A percentile compares a stretch with the other conserved stretches of the same genome.
Conservation (phyloP, 768 basidiomycete species). For the Dacryopinax primogenitus region DNA sequence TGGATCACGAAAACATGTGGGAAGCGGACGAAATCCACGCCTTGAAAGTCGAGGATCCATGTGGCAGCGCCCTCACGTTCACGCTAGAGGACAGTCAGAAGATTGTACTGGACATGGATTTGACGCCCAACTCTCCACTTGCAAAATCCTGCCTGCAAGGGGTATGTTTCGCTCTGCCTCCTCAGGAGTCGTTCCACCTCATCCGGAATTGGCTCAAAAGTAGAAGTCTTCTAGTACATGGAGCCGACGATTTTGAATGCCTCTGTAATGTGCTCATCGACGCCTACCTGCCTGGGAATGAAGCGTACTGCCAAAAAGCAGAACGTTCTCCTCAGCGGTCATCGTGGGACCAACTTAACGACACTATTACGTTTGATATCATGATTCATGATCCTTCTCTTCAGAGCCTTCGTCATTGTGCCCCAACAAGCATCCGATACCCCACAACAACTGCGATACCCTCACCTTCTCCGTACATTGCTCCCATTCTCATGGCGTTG, state of each 20-base stretch:
- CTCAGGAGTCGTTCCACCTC: constrained; percentile 42
- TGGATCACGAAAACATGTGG: not conserved
- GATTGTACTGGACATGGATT: constrained; percentile 40
- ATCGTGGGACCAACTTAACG: not conserved
- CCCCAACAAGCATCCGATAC: not conserved
- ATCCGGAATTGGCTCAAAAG: constrained; percentile 43
- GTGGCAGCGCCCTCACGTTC: constrained; percentile 41
- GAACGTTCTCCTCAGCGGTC: not conserved
- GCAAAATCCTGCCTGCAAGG: constrained; percentile 48
- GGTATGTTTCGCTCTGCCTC: constrained; percentile 48
- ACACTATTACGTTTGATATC: not conserved
- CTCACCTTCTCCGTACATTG: constrained; percentile 27
- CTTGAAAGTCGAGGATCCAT: constrained; percentile 36
- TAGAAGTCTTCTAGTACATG: constrained; percentile 40
- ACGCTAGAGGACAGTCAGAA: constrained; percentile 40
- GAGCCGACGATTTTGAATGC: constrained; percentile 44
- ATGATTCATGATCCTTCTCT: not conserved
- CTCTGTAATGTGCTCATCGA: constrained; percentile 41
- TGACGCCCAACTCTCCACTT: constrained; percentile 43
- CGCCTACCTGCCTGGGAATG: constrained; percentile 19
- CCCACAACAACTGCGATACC: constrained; percentile 28
- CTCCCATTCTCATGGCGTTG: constrained; percentile 54
- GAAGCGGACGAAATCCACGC: constrained; percentile 22
- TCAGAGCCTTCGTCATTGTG: too few relatives aligned
- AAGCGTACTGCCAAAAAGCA: not conserved